A percentile compares a stretch with the other conserved stretches of the same genome.
Evolutionary conservation across 495 filamentous ascomycete species (phyloP).

Genomic region (Penicillium goetzii): DNA sequence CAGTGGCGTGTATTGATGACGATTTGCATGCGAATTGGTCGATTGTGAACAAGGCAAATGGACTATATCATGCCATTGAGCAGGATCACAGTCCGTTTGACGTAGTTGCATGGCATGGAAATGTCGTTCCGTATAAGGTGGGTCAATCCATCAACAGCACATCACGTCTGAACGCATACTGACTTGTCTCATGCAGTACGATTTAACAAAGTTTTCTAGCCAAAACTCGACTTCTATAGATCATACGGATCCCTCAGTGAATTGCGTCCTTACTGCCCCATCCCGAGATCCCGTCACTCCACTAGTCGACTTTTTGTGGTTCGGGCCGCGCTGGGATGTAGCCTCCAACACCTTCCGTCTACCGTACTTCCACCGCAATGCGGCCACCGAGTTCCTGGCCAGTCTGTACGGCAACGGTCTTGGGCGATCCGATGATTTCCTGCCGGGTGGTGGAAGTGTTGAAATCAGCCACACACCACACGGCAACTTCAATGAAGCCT

Average conservation of each 20-base stretch:
- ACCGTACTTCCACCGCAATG: constrained; percentile 50
- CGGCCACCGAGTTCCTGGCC: constrained; percentile 47
- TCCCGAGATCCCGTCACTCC: constrained; percentile 43
- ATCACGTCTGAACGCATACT: not conserved
- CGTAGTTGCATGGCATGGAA: constrained; percentile 49
- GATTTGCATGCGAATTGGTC: constrained; percentile 39
- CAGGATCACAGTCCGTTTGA: constrained; percentile 50
- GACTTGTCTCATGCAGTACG: constrained; percentile 30
- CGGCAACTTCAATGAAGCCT: constrained; percentile 47
- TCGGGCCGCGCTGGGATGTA: constrained; percentile 49
- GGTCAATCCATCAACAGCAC: not conserved
- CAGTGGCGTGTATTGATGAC: constrained; percentile 46
- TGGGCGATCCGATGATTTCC: constrained; percentile 46
- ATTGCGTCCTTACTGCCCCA: constrained; percentile 44
- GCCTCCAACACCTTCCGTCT: constrained; percentile 48
- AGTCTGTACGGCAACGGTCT: constrained; percentile 46
- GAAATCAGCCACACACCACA: constrained; percentile 49
- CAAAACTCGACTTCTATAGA: constrained; percentile 48
- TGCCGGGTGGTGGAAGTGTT: constrained; percentile 47
- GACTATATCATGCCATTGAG: constrained; percentile 39
- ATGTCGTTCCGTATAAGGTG: constrained; percentile 49
- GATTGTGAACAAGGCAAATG: constrained; percentile 46
- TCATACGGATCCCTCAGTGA: constrained; percentile 47
- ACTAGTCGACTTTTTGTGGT: constrained; percentile 48
- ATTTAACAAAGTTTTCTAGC: constrained; percentile 47